Base-by-base conservation (phyloP, 78 protist species). In the Dictyostelium citrinum region DNA sequence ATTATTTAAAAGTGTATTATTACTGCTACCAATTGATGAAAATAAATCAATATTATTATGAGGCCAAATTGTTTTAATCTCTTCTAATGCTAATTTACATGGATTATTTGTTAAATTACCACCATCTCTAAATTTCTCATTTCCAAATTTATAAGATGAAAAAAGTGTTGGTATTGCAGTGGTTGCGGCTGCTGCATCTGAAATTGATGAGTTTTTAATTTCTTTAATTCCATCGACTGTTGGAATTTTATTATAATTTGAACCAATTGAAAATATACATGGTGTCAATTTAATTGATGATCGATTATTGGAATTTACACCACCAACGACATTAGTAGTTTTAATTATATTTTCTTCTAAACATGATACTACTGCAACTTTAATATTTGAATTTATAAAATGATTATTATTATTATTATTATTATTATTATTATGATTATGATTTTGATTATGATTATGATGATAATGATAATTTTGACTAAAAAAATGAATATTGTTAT, bases 131-230 rank as follows among this genome's bases (percentile, higher is more conserved):
- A 46, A 80, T 46, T 80, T 35, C 1, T 45, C 39, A 45, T 45
- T 45, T 24, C 55, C 60, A 77, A 77, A 24, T 24, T 45, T 77
- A 77, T 11, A 77, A 17, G 84, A 27, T 49, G 71, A 49, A 35
- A 80, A 80, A 2, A 43, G n/a, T 0, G 84, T 31, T 80, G 84
- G 72, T 7, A 64, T 58, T 33, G 84, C 71, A 22, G 39, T 14
- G 1, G 84, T 80, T 24, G 74, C 84, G 2, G 22, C 24, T 20
- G 74, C 84, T 5, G 84, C 84, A 80, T 80, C 84, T 22, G 61
- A 33, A 10, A 45, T 77, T 45, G 58, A 37, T 5, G 82, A 41
- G 2, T 27, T 27, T 22, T 45, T 49, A 45, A 77, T 16, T 27
- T 24, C 55, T 27, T n/a, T 39, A 12, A 77, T 77, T 11, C 55